These are phyloP conservation scores for Colletotrichum destructivum DNA, from an alignment of 2,329 filamentous ascomycete genomes.

Conservation along the genomic window DNA sequence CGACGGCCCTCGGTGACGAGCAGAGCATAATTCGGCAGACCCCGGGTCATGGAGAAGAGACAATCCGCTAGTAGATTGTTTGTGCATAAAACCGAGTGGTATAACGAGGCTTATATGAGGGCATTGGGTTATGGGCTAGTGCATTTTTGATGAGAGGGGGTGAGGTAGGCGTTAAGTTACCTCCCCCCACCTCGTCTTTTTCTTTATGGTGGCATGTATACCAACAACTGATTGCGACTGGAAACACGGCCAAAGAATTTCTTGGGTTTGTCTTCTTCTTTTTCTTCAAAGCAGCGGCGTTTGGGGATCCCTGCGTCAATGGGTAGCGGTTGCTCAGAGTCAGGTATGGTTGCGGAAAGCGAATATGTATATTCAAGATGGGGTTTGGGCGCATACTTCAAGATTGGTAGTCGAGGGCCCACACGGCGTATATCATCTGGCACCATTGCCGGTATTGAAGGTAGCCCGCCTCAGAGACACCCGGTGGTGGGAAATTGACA, in stretches of 20 bases:
- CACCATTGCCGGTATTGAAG: neutral
- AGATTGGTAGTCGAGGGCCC: neutral
- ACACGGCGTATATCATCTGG: neutral
- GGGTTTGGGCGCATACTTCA: neutral
- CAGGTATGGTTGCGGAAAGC: neutral
- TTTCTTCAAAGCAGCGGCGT: constrained; percentile 20
- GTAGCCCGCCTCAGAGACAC: neutral
- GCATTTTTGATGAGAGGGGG: constrained; percentile 6
- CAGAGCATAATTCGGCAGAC: constrained; percentile 55
- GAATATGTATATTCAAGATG: constrained; percentile 1
- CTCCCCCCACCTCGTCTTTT: neutral
- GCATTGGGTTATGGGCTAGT: constrained; percentile 1
- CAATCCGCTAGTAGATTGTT: neutral
- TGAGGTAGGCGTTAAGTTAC: constrained; percentile 20
- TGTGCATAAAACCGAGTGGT: neutral
- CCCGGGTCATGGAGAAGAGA: neutral
- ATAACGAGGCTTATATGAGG: neutral
- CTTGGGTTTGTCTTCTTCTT: too few relatives aligned
- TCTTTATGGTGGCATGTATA: constrained; percentile 13
- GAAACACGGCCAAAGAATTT: neutral
- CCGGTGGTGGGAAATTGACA: neutral
- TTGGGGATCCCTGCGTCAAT: constrained; percentile 1
- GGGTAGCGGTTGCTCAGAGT: neutral
- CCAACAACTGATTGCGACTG: constrained; percentile 22
- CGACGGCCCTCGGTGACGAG: constrained; percentile 64